Base-by-base conservation (phyloP, 2,329 filamentous ascomycete species). In the Fusarium chuoi region DNA sequence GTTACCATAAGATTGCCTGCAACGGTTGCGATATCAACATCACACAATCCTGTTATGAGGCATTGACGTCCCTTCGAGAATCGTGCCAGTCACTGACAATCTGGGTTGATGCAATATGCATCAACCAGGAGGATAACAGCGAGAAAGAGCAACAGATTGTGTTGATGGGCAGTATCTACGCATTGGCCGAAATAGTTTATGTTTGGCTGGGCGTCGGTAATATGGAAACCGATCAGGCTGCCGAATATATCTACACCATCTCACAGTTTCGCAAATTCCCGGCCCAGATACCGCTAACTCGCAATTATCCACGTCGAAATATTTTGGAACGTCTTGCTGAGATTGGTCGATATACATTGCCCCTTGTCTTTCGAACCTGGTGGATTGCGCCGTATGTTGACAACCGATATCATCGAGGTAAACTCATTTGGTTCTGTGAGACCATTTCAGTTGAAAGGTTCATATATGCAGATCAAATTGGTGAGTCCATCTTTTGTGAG, bases 271-370 rank as follows among this genome's bases (percentile, higher is more conserved):
- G 44, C 3, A 0, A 0, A 11, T 46, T 28, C 8, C 44, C 44
- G 22, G 1, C 26, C 3, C 0, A 15, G 10, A 4, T 28, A 0
- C 18, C 24, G 2, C 18, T 0, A 28, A 46, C 12, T 28, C 44
- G 44, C 5, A 0, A 6, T 0, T 5, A 10, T 14, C 7, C 24
- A 15, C 4, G 0, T 1, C 24, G 12, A 4, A 0, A 3, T 20
- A 2, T 26, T 18, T 44, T 4, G 0, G 1, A 13, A 7, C 44
- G 18, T 3, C 3, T 1, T 2, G 5, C 14, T 28, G 6, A 3
- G 0, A 28, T 28, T 15, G 44, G 9, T 15, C 13, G 24, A 15
- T 22, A 28, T 3, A 11, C 2, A 3, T 46, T 28, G 18, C 44
- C 44, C 0, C 24, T 46, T 46, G 24, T 3, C 0, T 46, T 46